Percentiles rank a stretch among this genome's conserved stretches.
phyloP scores from a whole-genome alignment of 495 filamentous ascomycete genomes.

The Xylaria palmicola region DNA sequence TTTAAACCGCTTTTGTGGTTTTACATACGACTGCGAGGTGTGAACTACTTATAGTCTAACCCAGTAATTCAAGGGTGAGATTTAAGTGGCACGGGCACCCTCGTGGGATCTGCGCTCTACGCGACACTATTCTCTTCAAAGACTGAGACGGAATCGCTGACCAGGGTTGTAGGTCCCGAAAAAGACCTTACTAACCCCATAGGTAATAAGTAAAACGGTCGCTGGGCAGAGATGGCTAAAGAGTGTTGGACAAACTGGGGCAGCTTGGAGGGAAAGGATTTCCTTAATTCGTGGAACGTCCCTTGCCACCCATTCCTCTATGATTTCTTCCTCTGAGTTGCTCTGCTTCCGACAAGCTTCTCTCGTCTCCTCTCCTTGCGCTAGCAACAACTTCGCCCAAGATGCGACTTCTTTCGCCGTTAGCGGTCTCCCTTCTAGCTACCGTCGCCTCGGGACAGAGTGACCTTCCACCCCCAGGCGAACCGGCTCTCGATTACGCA shows the following conservation, averaged over 20 bases:
- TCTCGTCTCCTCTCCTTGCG: not conserved
- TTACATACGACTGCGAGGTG: too few species aligned
- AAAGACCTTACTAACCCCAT: not conserved
- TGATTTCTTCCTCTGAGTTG: not conserved
- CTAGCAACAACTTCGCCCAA: not conserved
- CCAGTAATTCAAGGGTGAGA: too few species aligned
- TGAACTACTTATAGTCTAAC: too few species aligned
- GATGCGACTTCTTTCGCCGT: constrained; percentile 22
- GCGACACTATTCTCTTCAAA: constrained; percentile 17
- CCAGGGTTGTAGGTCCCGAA: not conserved
- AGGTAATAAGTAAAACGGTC: not conserved
- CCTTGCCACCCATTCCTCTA: not conserved
- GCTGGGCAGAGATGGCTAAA: not conserved
- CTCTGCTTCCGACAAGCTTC: not conserved
- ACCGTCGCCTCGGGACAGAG: constrained; percentile 17
- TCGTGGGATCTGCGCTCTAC: constrained; percentile 17
- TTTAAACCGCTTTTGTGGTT: too few species aligned
- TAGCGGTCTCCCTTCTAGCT: constrained; percentile 17
- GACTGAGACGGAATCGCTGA: not conserved
- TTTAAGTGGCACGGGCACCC: not conserved
- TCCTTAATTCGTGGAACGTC: not conserved
- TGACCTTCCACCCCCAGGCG: constrained; percentile 20
- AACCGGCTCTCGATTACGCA: constrained; percentile 17
- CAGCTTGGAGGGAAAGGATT: not conserved
- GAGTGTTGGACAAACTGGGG: not conserved